These are phyloP conservation scores for Tylopilus sp. DNA, from an alignment of 768 basidiomycete species.

Conservation along the genomic window DNA sequence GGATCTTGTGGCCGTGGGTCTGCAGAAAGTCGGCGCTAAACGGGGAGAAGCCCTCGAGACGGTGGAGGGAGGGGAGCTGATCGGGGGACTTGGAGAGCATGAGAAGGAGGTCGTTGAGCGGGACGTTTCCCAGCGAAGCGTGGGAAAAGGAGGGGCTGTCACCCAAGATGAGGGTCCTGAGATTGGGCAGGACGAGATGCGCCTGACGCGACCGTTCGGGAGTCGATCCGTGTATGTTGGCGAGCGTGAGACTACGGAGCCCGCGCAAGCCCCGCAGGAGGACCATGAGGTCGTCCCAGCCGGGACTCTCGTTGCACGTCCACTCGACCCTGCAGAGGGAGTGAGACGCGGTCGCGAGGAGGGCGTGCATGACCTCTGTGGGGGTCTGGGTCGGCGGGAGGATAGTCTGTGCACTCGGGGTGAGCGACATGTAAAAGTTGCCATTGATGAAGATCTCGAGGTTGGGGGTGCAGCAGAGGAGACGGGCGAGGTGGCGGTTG, in stretches of 20 bases:
- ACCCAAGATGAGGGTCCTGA: constrained; percentile 43
- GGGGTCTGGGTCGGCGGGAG: constrained; percentile 28
- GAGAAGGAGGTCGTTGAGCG: constrained; percentile 40
- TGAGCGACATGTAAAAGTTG: constrained; percentile 31
- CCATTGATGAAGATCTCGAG: constrained; percentile 42
- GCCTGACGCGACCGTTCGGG: constrained; percentile 17
- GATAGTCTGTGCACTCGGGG: constrained; percentile 16
- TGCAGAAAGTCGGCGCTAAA: constrained; percentile 40
- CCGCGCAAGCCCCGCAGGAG: constrained; percentile 34
- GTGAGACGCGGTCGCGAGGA: constrained; percentile 30
- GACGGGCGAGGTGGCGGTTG: constrained; percentile 28
- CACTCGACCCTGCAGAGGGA: constrained; percentile 45
- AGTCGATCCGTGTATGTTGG: constrained; percentile 37
- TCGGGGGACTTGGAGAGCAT: constrained; percentile 32
- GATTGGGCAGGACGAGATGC: constrained; percentile 33
- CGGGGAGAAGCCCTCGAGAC: constrained; percentile 43
- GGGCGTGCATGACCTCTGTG: constrained; percentile 32
- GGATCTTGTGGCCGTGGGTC: constrained; percentile 42
- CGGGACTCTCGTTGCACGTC: constrained; percentile 43
- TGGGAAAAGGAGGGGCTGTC: constrained; percentile 32
- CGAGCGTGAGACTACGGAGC: constrained; percentile 40
- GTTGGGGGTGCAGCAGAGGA: constrained; percentile 42
- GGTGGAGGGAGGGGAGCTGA: constrained; percentile 38
- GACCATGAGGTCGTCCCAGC: constrained; percentile 37
- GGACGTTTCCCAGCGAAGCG: constrained; percentile 32